A percentile compares a stretch with the other conserved stretches of the same genome.
Evolutionary conservation across 2,329 filamentous ascomycete genomes (phyloP).

Genomic region (Paracoccidioides lutzii): DNA sequence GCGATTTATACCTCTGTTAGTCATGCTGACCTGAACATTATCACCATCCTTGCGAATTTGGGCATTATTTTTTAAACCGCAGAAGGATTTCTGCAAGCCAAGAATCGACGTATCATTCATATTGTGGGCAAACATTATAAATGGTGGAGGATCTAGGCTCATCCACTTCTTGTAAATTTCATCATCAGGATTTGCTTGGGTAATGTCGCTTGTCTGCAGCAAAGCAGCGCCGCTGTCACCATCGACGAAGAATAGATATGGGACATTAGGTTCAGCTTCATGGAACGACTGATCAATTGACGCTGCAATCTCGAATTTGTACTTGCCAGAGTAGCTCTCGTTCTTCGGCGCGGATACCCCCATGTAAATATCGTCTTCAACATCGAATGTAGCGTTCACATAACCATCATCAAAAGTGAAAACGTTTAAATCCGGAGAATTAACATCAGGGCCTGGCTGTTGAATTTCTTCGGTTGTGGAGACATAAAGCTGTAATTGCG

Average conservation of each 20-base stretch:
- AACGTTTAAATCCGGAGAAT: slow-evolving; percentile 29
- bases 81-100: slow-evolving; percentile 69
- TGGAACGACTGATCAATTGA: slow-evolving; percentile 73
- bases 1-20: slow-evolving; percentile 50
- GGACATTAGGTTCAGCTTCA: slow-evolving; percentile 36
- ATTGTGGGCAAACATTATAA: slow-evolving; percentile 63
- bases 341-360: slow-evolving; percentile 59
- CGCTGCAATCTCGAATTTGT: slow-evolving; percentile 68
- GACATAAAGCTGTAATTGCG: slow-evolving; percentile 67
- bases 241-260: slow-evolving; percentile 66
- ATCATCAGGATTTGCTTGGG: slow-evolving; percentile 34
- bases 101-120: slow-evolving; percentile 44
- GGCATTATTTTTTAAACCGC: slow-evolving; percentile 58
- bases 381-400: slow-evolving; percentile 47
- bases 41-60: slow-evolving; percentile 45
- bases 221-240: slow-evolving; percentile 69
- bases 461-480: slow-evolving; percentile 53
- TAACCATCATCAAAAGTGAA: slow-evolving; percentile 55
- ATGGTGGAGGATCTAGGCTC: slow-evolving; percentile 49
- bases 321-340: slow-evolving; percentile 51
- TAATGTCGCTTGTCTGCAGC: slow-evolving; percentile 64
- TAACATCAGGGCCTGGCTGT: slow-evolving; percentile 49
- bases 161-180: slow-evolving; percentile 43
- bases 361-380: slow-evolving; percentile 59
- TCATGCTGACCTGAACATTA: slow-evolving; percentile 52